These are phyloP conservation scores for Fraxinus nigra DNA, from an alignment of 305 asterid species.

Conservation along the genomic window DNA sequence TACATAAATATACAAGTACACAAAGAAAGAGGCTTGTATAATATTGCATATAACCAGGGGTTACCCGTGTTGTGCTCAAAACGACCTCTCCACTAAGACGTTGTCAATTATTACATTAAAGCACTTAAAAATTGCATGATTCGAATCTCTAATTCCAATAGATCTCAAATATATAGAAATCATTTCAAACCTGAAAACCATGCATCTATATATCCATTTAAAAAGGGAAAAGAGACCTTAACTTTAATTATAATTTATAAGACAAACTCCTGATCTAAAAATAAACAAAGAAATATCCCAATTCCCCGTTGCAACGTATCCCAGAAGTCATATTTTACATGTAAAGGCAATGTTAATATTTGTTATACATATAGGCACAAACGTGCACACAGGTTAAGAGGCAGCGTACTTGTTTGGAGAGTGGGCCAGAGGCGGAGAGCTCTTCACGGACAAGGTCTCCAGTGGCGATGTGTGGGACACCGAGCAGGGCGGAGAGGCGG, in stretches of 20 bases:
- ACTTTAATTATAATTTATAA: background rate
- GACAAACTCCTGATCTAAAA: background rate
- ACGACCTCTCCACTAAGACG: background rate
- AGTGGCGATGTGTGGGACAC: conserved; percentile 96
- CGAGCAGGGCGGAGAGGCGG: conserved; percentile 73
- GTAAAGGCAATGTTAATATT: background rate
- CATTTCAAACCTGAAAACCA: background rate
- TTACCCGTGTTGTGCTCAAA: background rate
- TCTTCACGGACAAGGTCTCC: conserved; percentile 99
- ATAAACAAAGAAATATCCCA: background rate
- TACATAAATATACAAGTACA: background rate
- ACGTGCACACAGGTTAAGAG: background rate
- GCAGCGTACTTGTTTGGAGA: conserved; percentile 58
- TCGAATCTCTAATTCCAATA: background rate
- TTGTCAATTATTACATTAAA: background rate
- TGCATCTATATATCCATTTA: background rate
- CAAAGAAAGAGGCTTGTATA: background rate
- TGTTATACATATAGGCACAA: background rate
- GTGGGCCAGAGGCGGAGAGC: conserved; percentile 63
- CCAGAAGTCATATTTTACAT: background rate
- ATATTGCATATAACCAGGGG: background rate
- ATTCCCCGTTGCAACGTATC: background rate
- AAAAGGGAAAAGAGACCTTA: background rate
- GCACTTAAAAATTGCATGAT: background rate
- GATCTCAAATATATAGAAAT: background rate